Percentiles rank a stretch among this genome's conserved stretches.
These are phyloP conservation scores for Pyrrhoderma lamaoense DNA, from an alignment of 1,284 basidiomycete genomes.

Conservation along the genomic window DNA sequence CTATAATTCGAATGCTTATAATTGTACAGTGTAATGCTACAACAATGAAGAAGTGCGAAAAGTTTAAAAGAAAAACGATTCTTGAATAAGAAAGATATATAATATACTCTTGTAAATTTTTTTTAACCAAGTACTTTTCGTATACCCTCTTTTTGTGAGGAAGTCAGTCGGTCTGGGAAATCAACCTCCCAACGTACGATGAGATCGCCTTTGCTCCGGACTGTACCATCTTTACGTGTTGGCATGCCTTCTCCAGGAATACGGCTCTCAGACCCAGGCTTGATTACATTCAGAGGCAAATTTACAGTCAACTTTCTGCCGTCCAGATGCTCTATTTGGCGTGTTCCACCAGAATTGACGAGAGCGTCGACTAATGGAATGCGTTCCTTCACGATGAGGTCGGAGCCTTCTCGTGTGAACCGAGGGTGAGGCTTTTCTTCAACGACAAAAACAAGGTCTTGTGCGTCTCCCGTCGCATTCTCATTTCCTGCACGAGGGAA, in stretches of 20 bases:
- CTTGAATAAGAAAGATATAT: not conserved
- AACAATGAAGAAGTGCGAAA: not conserved
- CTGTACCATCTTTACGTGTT: conserved; percentile 69
- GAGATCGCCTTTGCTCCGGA: conserved; percentile 75
- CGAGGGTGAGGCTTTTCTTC: conserved; percentile 82
- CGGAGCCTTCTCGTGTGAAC: conserved; percentile 76
- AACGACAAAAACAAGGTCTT: conserved; percentile 85
- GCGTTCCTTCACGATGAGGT: conserved; percentile 54
- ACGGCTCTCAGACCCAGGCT: conserved; percentile 69
- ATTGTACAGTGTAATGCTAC: not conserved
- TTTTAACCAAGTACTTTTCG: conserved; percentile 55
- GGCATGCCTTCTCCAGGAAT: conserved; percentile 86
- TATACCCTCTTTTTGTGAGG: conserved; percentile 72
- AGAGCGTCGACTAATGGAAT: conserved; percentile 83
- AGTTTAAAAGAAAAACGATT: not conserved
- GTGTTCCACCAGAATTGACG: conserved; percentile 40
- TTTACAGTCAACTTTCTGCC: conserved; percentile 67
- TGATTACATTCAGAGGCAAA: conserved; percentile 65
- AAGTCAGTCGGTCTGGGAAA: conserved; percentile 73
- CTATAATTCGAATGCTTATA: no score
- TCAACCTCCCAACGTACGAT: conserved; percentile 77
- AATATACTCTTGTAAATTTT: not conserved
- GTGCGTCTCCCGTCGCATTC: conserved; percentile 57
- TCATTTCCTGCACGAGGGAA: conserved; percentile 88
- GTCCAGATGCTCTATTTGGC: conserved; percentile 65